These are phyloP conservation scores for Trichophyton simii DNA, from an alignment of 2,329 filamentous ascomycete species.

Conservation along the genomic window DNA sequence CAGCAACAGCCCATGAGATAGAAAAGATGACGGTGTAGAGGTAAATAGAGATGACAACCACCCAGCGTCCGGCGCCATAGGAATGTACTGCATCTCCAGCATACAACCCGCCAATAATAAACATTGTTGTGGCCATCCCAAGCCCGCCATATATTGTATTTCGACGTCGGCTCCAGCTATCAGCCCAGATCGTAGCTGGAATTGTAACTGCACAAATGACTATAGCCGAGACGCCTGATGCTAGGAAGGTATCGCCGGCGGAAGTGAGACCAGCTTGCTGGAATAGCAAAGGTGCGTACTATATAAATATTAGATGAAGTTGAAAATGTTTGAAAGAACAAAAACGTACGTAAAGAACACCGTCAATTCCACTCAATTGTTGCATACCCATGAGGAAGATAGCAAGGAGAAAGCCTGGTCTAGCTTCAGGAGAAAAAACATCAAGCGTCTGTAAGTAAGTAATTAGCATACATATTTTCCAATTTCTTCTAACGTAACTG, in stretches of 20 bases:
- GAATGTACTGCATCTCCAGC: conserved; percentile 22
- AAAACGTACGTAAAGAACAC: conserved; percentile 43
- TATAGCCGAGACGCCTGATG: conserved; percentile 48
- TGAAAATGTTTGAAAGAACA: conserved; percentile 4
- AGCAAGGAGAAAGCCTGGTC: conserved; percentile 36
- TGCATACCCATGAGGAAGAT: conserved; percentile 48
- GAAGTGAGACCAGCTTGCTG: conserved; percentile 46
- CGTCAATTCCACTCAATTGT: conserved; percentile 51
- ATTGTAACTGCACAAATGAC: conserved; percentile 47
- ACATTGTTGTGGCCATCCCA: conserved; percentile 32
- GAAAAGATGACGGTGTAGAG: conserved; percentile 20
- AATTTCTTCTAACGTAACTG: neutral
- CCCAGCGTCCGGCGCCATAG: conserved; percentile 21
- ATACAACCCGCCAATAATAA: conserved; percentile 24
- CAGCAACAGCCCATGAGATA: conserved; percentile 42
- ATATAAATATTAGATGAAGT: neutral
- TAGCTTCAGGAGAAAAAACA: neutral
- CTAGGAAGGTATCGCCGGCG: conserved; percentile 44
- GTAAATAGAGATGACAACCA: conserved; percentile 21
- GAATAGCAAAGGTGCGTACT: conserved; percentile 52
- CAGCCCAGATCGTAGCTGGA: conserved; percentile 44
- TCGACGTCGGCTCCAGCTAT: conserved; percentile 45
- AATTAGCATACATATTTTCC: neutral
- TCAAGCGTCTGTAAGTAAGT: neutral
- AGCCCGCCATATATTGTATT: conserved; percentile 44